These are phyloP conservation scores for Dothidotthia symphoricarpi DNA, from an alignment of 2,329 filamentous ascomycete genomes.

Conservation along the genomic window DNA sequence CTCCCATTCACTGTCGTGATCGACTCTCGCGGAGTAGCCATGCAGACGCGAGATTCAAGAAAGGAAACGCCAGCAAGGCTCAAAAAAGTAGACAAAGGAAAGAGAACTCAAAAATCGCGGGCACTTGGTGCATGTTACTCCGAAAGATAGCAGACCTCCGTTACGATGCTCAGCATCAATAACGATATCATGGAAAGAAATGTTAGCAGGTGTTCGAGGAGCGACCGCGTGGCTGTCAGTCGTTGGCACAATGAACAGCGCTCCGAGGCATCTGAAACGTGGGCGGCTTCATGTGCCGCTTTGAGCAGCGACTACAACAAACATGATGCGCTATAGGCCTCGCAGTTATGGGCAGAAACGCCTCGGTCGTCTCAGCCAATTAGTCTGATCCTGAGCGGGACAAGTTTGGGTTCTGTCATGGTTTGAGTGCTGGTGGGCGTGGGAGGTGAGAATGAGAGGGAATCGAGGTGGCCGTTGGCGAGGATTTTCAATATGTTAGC, in stretches of 20 bases:
- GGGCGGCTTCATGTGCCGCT: slow-evolving; percentile 37
- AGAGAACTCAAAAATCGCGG: slow-evolving; percentile 31
- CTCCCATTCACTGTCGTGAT: slow-evolving; percentile 41
- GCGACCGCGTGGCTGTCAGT: slow-evolving; percentile 30
- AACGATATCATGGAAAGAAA: slow-evolving; percentile 24
- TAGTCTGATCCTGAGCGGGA: neutral
- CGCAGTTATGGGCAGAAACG: slow-evolving; percentile 23
- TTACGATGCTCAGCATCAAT: slow-evolving; percentile 17
- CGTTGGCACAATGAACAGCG: slow-evolving; percentile 38
- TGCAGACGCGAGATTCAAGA: slow-evolving; percentile 36
- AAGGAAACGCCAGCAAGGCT: slow-evolving; percentile 32
- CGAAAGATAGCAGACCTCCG: slow-evolving; percentile 27
- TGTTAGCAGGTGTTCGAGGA: slow-evolving; percentile 26
- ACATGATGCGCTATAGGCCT: slow-evolving; percentile 40
- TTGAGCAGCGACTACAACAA: slow-evolving; percentile 37
- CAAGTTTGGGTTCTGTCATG: neutral
- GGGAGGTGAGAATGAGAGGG: neutral
- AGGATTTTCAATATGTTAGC: too few relatives aligned
- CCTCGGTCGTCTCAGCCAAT: slow-evolving; percentile 32
- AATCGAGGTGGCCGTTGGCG: too few relatives aligned
- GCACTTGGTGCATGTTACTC: slow-evolving; percentile 40
- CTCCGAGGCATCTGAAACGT: slow-evolving; percentile 38
- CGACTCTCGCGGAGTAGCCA: slow-evolving; percentile 40
- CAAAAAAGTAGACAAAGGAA: slow-evolving; percentile 30
- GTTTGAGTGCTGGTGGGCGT: slow-evolving; percentile 3